phyloP scores from a whole-genome alignment of 805 yeast species.

The Komagataella kurtzmanii region DNA sequence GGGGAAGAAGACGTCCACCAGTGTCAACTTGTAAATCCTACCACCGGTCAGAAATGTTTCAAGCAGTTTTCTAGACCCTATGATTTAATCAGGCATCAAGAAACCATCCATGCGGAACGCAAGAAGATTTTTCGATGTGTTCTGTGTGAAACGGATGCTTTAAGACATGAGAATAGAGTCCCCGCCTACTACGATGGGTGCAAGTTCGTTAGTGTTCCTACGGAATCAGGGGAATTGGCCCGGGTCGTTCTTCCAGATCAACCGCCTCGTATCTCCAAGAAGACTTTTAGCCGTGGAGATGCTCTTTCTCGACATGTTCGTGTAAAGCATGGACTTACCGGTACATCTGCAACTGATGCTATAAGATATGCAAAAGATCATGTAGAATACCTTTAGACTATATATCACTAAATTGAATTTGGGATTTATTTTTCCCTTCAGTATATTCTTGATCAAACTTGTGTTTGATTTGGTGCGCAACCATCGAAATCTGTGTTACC shows the following conservation, averaged over 20 bases:
- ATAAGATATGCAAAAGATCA: slow-evolving; percentile 67
- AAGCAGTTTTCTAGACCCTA: slow-evolving; percentile 88
- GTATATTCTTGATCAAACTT: neutral
- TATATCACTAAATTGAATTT: neutral
- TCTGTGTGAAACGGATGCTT: slow-evolving; percentile 65
- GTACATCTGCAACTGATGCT: slow-evolving; percentile 54
- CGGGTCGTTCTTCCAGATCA: slow-evolving; percentile 9
- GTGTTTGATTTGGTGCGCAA: neutral
- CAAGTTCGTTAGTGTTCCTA: slow-evolving; percentile 12
- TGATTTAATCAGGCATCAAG: slow-evolving; percentile 90
- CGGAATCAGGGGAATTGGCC: slow-evolving; percentile 7
- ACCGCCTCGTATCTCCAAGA: slow-evolving; percentile 20
- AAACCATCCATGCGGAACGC: slow-evolving; percentile 85
- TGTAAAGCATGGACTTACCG: slow-evolving; percentile 71
- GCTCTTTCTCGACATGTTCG: slow-evolving; percentile 89
- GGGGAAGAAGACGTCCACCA: slow-evolving; percentile 26
- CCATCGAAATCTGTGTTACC: neutral
- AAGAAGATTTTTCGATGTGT: slow-evolving; percentile 79
- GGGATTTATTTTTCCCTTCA: neutral
- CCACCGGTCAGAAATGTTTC: slow-evolving; percentile 50
- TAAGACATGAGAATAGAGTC: slow-evolving; percentile 24
- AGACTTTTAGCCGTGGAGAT: slow-evolving; percentile 85
- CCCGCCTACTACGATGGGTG: slow-evolving; percentile 23
- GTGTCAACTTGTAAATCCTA: slow-evolving; percentile 46
- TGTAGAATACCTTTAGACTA: slow-evolving; percentile 36